Evolutionary conservation across 768 basidiomycete genomes (phyloP), one percentile per base, ranked within the genome.

Genomic region (Lentinula lateritia): DNA sequence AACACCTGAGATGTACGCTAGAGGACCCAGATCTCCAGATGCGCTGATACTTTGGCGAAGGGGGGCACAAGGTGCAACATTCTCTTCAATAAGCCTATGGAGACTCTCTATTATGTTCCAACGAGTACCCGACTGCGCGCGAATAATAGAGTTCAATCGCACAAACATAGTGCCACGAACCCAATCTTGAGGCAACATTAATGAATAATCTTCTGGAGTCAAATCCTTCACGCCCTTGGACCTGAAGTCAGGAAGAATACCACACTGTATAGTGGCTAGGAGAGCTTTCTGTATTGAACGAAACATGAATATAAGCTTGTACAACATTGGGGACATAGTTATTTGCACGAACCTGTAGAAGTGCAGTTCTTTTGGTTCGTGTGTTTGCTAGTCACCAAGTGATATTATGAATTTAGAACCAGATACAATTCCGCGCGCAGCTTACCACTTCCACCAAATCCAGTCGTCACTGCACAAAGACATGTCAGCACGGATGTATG

Each of bases 321-420:
- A 18, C 45, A 18, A 18, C 20, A 38, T 6, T 12, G 1, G 36
- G 36, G 7, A 2, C 38, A 13, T 9, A 6, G 38, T 9, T 39
- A 39, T 8, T 6, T 39, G 13, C 38, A 39, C 38, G 9, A 9
- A 39, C 38, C 90, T 34, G 83, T 73, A 60, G 93, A 78, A 2
- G 91, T 87, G 50, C 79, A 72, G 34, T 92, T 83, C 45, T 78
- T 74, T 63, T 90, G 86, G 28, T 48, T n/a, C 46, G n/a, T 9
- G 46, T 48, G 16, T 20, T 48, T 23, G 78, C 77, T 2, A 76
- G 74, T 28, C 91, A 78, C 28, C 28, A 28, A 28, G 3, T 0
- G 88, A 90, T 52, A 82, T 76, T 12, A 70, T 66, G 1, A 85
- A 39, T 39, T 9, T 82, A 85, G 75, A 16, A 81, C 71, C 52